Conservation (phyloP, 345 rosid genomes). For the Cardamine occulta region DNA sequence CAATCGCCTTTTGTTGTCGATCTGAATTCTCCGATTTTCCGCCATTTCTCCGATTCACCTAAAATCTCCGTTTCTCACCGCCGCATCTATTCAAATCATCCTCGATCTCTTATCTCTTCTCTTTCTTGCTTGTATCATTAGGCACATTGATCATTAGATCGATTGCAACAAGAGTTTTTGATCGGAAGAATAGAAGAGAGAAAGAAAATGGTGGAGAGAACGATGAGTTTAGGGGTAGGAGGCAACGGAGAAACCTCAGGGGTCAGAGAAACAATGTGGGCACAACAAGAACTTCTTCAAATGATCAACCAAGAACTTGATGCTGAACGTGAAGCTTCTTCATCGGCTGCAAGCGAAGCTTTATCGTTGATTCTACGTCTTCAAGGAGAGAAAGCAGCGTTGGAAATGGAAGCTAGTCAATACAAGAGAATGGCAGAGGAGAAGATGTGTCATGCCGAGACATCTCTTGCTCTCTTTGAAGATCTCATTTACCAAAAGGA, state of each 20-base stretch:
- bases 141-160: conserved; percentile 7
- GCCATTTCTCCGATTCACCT: conserved; percentile 9
- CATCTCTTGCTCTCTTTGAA: conserved; percentile 69
- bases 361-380: conserved; percentile 83
- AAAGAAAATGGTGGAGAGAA: conserved; percentile 52
- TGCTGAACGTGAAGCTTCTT: conserved; percentile 82
- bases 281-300: conserved; percentile 87
- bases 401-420: conserved; percentile 89
- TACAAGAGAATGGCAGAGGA: conserved; percentile 88
- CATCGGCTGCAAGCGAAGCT: conserved; percentile 79
- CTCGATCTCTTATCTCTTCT: neutral
- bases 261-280: conserved; percentile 60
- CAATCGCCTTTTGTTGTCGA: conserved; percentile 25
- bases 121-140: neutral
- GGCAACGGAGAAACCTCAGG: conserved; percentile 49
- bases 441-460: conserved; percentile 77
- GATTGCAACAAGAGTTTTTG: neutral
- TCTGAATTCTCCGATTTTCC: conserved; percentile 22
- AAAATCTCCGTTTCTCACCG: neutral
- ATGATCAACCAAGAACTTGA: conserved; percentile 68
- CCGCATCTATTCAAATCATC: conserved; percentile 2
- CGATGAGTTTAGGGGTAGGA: conserved; percentile 40
- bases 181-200: neutral
- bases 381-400: conserved; percentile 77
- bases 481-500: conserved; percentile 81